phyloP scores from a whole-genome alignment of 176 grass and related monocot genomes.

The Miscanthus lutarioriparius region DNA sequence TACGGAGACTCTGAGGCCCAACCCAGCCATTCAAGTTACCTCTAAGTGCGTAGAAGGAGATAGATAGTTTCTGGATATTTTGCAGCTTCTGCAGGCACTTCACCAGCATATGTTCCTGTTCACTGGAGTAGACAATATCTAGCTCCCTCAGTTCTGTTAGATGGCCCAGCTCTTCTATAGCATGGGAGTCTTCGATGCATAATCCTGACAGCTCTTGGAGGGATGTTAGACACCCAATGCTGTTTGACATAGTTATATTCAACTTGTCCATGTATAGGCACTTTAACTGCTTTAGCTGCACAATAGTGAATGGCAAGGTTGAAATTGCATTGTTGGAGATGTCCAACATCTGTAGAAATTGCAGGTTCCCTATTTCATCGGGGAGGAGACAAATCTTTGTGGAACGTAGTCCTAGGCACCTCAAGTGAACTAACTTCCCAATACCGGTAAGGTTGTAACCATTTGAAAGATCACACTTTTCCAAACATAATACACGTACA shows the following conservation, averaged over 20 bases:
- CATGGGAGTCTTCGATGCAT: no score
- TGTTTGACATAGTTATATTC: background rate
- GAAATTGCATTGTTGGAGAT: background rate
- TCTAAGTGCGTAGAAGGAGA: no score
- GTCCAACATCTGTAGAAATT: background rate
- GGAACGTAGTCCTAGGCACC: background rate
- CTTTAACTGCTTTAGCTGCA: background rate
- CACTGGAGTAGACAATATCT: no score
- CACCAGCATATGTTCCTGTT: no score
- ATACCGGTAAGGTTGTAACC: background rate
- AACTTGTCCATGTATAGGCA: background rate
- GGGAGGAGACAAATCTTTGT: background rate
- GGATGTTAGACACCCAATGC: no score
- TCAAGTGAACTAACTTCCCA: background rate
- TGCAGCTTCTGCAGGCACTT: no score
- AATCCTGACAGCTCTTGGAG: background rate
- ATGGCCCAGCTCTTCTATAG: background rate
- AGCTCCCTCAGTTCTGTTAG: background rate
- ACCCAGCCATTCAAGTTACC: no score
- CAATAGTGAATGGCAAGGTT: background rate
- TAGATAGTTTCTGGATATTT: no score
- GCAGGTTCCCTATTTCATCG: background rate
- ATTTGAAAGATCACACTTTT: background rate
- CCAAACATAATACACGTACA: constrained; percentile 1
- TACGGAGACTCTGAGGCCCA: no score